Evolutionary conservation across 176 grass and related monocot species (phyloP).

Genomic region (Calamus simplicifolius): DNA sequence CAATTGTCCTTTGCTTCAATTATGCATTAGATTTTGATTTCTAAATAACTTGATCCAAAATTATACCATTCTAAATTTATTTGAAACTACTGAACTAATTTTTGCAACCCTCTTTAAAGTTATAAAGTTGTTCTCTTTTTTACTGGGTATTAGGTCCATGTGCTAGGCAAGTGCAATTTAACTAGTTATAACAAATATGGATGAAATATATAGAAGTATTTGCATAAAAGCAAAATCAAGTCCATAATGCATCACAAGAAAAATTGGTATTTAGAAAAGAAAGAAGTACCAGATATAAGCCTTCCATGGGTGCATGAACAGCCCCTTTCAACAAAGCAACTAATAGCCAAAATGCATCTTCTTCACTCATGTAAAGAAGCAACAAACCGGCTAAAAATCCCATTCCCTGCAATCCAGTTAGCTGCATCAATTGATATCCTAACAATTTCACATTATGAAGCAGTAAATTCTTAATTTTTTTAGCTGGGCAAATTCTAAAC

Average conservation of each 20-base stretch:
- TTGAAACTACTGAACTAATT: no score
- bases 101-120: no score
- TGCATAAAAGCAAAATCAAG: not conserved
- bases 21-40: no score
- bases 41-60: no score
- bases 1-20: no score
- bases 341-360: constrained; percentile 96
- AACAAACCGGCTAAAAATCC: constrained; percentile 90
- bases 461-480: not conserved
- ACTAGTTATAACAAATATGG: no score
- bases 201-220: no score
- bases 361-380: constrained; percentile 98
- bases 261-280: not conserved
- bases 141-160: no score
- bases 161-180: no score
- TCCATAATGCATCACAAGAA: constrained; percentile 1
- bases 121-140: no score
- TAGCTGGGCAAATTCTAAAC: not conserved
- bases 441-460: not conserved
- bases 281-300: constrained; percentile 83
- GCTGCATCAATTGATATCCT: constrained; percentile 1
- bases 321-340: constrained; percentile 95
- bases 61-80: no score
- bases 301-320: constrained; percentile 96
- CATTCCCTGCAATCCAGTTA: constrained; percentile 62